A percentile compares a stretch with the other conserved stretches of the same genome.
Conservation (phyloP, 1,139 yeast species). For the Yamadazyma conglobata region DNA sequence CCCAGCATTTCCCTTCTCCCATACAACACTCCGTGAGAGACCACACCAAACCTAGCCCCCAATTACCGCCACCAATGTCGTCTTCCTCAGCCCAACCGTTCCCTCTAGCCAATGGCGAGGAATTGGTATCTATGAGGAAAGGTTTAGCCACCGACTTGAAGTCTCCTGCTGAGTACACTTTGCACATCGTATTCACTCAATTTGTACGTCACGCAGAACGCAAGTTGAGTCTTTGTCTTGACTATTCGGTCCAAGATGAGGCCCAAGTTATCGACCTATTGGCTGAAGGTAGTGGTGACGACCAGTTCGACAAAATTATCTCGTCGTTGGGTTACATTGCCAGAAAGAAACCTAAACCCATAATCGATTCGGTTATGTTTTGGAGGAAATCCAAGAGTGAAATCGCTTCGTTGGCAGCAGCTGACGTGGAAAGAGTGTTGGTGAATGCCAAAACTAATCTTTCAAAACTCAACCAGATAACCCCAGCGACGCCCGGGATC, state of each 20-base stretch:
- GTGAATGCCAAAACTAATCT: constrained; percentile 20
- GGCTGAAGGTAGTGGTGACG: constrained; percentile 77
- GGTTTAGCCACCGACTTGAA: constrained; percentile 63
- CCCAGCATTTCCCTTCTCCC: constrained; percentile 20
- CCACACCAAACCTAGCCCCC: constrained; percentile 28
- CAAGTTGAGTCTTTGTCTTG: constrained; percentile 71
- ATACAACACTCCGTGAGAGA: constrained; percentile 6
- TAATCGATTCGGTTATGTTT: constrained; percentile 95
- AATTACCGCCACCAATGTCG: constrained; percentile 34
- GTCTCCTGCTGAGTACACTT: constrained; percentile 88
- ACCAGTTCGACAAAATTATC: constrained; percentile 79
- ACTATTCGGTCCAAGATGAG: constrained; percentile 65
- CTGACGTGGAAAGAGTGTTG: constrained; percentile 49
- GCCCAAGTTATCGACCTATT: constrained; percentile 80
- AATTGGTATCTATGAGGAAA: constrained; percentile 33
- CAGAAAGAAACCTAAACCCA: constrained; percentile 86
- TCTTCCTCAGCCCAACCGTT: constrained; percentile 21
- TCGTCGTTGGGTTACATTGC: constrained; percentile 89
- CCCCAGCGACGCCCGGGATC: constrained; percentile 13
- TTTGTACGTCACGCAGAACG: constrained; percentile 92
- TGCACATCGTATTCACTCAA: constrained; percentile 91
- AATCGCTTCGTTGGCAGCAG: constrained; percentile 72
- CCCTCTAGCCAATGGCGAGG: constrained; percentile 32
- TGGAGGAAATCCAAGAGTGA: constrained; percentile 94
- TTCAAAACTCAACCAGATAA: constrained; percentile 9